Evolutionary conservation across 495 filamentous ascomycete species (phyloP).

Genomic region (Usnea hakonensis): DNA sequence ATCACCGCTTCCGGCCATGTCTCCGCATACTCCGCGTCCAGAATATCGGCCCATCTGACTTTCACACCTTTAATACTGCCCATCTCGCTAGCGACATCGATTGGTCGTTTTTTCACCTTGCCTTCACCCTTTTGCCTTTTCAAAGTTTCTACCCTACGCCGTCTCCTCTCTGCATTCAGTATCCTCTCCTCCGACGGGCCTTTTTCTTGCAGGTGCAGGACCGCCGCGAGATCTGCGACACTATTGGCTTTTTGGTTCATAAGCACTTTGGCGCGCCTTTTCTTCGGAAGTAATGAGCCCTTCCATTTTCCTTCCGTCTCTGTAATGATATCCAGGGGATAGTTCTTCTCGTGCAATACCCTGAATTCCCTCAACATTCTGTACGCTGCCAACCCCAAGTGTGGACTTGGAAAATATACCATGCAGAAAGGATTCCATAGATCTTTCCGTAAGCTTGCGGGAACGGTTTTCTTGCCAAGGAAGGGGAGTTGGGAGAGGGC

Average conservation of each 20-base stretch:
- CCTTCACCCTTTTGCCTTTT: constrained; percentile 25
- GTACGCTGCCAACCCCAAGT: constrained; percentile 66
- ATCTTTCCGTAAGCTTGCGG: constrained; percentile 73
- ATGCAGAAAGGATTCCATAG: constrained; percentile 79
- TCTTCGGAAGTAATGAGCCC: constrained; percentile 42
- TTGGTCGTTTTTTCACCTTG: constrained; percentile 31
- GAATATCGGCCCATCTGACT: constrained; percentile 63
- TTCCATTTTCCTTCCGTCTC: constrained; percentile 37
- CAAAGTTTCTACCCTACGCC: constrained; percentile 31
- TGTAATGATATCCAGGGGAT: constrained; percentile 48
- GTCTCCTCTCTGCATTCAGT: constrained; percentile 20
- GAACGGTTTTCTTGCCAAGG: constrained; percentile 85
- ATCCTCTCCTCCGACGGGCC: constrained; percentile 27
- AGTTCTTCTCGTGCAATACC: constrained; percentile 57
- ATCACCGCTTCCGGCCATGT: constrained; percentile 61
- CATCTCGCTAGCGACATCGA: constrained; percentile 24
- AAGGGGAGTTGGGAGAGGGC: constrained; percentile 70
- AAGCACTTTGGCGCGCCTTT: constrained; percentile 53
- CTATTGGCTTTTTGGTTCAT: constrained; percentile 87
- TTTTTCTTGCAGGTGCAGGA: constrained; percentile 41
- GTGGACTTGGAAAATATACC: constrained; percentile 57
- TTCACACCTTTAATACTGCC: constrained; percentile 20
- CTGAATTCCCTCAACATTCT: constrained; percentile 77
- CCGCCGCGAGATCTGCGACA: constrained; percentile 77
- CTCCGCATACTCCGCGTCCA: constrained; percentile 57